Percentiles rank a stretch among this genome's conserved stretches.
phyloP scores from a whole-genome alignment of 176 grass and related monocot genomes.

The Bolboschoenus planiculmis region DNA sequence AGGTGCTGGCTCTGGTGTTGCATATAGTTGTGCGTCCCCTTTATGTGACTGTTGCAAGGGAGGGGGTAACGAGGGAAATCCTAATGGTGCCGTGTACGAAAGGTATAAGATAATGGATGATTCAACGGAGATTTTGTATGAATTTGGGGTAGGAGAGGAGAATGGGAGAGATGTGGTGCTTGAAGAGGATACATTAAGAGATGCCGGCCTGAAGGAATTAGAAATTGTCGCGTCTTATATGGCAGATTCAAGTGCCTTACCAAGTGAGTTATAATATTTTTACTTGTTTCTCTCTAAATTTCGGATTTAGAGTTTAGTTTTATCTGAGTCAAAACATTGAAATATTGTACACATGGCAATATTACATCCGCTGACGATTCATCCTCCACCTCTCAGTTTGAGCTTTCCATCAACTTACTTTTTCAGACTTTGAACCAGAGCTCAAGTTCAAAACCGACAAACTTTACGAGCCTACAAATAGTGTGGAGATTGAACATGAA shows the following conservation, averaged over 20 bases:
- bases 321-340: not conserved
- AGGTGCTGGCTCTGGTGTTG: constrained; percentile 46
- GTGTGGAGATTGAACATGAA: constrained; percentile 43
- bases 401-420: constrained; percentile 3
- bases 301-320: not conserved
- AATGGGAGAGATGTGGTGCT: constrained; percentile 28
- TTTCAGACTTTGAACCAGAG: constrained; percentile 31
- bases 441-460: constrained; percentile 15
- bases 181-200: constrained; percentile 29
- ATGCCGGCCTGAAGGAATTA: constrained; percentile 19
- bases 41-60: constrained; percentile 62
- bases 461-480: constrained; percentile 22
- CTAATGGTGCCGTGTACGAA: constrained; percentile 61
- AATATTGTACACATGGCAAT: not conserved
- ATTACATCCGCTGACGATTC: not conserved
- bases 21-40: constrained; percentile 59
- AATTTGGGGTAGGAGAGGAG: constrained; percentile 43
- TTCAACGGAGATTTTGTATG: constrained; percentile 72
- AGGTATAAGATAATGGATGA: constrained; percentile 94
- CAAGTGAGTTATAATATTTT: constrained; percentile 20
- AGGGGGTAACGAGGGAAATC: constrained; percentile 32
- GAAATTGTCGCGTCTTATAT: constrained; percentile 27
- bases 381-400: not conserved
- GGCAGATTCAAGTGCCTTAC: constrained; percentile 47
- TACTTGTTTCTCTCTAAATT: not conserved